Conservation (phyloP, 1,139 yeast genomes). For the Magnusiomyces suaveolens region DNA sequence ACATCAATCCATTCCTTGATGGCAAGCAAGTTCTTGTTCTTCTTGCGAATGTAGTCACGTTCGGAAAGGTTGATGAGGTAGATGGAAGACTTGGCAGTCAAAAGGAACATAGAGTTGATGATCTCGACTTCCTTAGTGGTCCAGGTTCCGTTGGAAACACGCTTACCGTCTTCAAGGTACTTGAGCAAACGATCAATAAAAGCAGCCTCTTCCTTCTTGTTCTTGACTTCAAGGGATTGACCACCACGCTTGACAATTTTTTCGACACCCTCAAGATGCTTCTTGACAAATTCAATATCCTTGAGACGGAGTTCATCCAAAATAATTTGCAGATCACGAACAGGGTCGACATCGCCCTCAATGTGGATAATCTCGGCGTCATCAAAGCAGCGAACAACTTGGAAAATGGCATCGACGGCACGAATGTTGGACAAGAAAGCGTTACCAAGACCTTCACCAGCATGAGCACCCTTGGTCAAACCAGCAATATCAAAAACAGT, state of each 20-base stretch:
- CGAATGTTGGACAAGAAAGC: conserved; percentile 95
- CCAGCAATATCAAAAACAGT: conserved; percentile 98
- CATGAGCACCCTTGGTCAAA: conserved; percentile 91
- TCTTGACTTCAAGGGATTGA: conserved; percentile 89
- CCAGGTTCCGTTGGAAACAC: conserved; percentile 90
- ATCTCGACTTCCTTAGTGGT: conserved; percentile 78
- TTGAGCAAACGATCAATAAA: conserved; percentile 68
- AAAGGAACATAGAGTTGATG: conserved; percentile 67
- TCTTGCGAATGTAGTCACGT: conserved; percentile 90
- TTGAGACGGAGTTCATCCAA: conserved; percentile 87
- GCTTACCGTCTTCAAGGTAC: conserved; percentile 70
- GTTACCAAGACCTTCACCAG: conserved; percentile 98
- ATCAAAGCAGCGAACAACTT: conserved; percentile 95
- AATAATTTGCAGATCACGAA: conserved; percentile 88
- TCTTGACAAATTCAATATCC: conserved; percentile 90
- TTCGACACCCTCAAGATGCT: conserved; percentile 79
- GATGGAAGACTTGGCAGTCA: conserved; percentile 94
- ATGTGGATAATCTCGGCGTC: conserved; percentile 97
- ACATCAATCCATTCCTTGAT: conserved; percentile 97
- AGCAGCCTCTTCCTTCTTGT: conserved; percentile 84
- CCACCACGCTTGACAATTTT: conserved; percentile 85
- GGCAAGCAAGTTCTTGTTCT: conserved; percentile 84
- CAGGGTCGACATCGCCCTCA: conserved; percentile 96
- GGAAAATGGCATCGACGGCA: conserved; percentile 96
- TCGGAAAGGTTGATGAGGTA: conserved; percentile 91